Evolutionary conservation across 345 rosid genomes (phyloP).

Genomic region (Erucastrum elatum): DNA sequence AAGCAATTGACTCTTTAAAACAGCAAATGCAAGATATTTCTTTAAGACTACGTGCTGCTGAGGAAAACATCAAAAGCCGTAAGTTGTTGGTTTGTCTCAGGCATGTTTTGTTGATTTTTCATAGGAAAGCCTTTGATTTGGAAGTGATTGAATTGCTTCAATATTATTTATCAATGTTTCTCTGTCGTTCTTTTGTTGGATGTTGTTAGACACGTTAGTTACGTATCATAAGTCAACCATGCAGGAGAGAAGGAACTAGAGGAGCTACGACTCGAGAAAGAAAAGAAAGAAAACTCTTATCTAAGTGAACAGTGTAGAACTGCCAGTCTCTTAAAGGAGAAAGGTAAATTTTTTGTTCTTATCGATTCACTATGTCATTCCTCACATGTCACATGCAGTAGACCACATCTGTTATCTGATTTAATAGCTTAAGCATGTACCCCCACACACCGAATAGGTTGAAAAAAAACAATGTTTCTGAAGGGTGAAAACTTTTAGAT

Average conservation of each 20-base stretch:
- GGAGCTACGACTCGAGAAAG: constrained; percentile 61
- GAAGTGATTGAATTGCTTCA: constrained; percentile 5
- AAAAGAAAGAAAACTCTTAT: constrained; percentile 53
- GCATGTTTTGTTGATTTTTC: constrained; percentile 8
- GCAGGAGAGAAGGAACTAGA: constrained; percentile 67
- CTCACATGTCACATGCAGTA: constrained; percentile 16
- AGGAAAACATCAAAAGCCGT: constrained; percentile 56
- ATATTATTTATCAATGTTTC: not conserved
- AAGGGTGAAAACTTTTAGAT: constrained; percentile 9
- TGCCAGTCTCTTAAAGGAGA: constrained; percentile 57
- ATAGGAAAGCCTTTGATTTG: not conserved
- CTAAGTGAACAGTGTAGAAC: constrained; percentile 49
- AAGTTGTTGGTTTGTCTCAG: constrained; percentile 38
- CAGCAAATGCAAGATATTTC: constrained; percentile 30
- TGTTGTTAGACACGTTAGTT: constrained; percentile 1
- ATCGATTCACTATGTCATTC: constrained; percentile 14
- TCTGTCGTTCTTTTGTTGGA: not conserved
- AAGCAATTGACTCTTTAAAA: constrained; percentile 34
- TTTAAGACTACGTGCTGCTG: constrained; percentile 44
- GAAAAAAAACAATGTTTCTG: constrained; percentile 4
- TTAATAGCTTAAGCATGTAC: not conserved
- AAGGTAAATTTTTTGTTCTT: constrained; percentile 46
- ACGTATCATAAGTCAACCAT: constrained; percentile 28
- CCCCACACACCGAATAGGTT: not conserved
- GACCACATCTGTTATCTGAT: not conserved